Conservation (phyloP, 495 filamentous ascomycete genomes). For the Physcia stellaris region DNA sequence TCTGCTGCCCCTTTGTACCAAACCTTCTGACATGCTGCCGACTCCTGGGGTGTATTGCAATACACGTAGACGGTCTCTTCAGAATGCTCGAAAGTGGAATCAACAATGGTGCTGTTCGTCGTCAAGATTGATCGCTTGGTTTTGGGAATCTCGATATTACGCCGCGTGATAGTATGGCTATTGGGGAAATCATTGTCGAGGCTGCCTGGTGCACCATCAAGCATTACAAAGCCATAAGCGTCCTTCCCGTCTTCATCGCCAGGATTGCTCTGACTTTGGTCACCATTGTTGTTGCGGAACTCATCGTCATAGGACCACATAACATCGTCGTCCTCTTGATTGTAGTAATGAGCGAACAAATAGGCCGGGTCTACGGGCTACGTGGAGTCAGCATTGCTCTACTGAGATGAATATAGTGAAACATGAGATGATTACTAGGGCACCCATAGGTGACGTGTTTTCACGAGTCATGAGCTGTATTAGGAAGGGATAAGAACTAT, state of each 20-base stretch:
- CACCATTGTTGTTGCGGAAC: slow-evolving; percentile 14
- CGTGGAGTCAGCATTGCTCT: too few relatives aligned
- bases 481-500: too few relatives aligned
- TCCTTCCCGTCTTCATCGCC: slow-evolving; percentile 15
- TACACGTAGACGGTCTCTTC: slow-evolving; percentile 18
- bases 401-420: too few relatives aligned
- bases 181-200: slow-evolving; percentile 18
- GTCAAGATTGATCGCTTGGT: slow-evolving; percentile 17
- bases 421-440: too few relatives aligned
- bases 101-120: slow-evolving; percentile 17
- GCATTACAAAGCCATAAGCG: slow-evolving; percentile 25
- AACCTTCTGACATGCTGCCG: slow-evolving; percentile 14
- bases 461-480: too few relatives aligned
- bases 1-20: slow-evolving; percentile 21
- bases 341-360: slow-evolving; percentile 17
- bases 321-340: slow-evolving; percentile 11
- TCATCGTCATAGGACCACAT: slow-evolving; percentile 11
- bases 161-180: slow-evolving; percentile 12
- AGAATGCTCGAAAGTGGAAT: slow-evolving; percentile 17
- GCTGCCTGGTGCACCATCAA: slow-evolving; percentile 20
- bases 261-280: slow-evolving; percentile 7
- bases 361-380: slow-evolving; percentile 22
- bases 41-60: slow-evolving; percentile 17
- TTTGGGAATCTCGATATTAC: slow-evolving; percentile 6
- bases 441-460: too few relatives aligned